These are phyloP conservation scores for Chlorella sp. DNA, from an alignment of 139 green algal genomes.

Conservation along the genomic window DNA sequence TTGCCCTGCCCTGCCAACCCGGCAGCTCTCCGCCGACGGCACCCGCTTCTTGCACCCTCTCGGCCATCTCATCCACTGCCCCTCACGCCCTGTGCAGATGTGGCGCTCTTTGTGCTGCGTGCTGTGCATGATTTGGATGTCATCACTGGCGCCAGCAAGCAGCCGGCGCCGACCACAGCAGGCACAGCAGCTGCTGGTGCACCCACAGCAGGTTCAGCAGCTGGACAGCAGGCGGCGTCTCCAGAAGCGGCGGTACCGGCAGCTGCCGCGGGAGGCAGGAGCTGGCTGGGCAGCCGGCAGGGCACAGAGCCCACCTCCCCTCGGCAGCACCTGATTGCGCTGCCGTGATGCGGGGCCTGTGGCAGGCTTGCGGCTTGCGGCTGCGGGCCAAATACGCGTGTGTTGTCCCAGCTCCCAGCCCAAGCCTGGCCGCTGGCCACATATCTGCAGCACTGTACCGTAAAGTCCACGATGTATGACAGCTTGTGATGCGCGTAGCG, in stretches of 20 bases:
- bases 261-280: background rate
- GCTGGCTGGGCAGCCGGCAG: background rate
- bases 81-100: conserved; percentile 33
- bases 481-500: too few relatives aligned
- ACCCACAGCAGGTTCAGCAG: background rate
- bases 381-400: background rate
- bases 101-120: conserved; percentile 62
- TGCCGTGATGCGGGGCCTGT: background rate
- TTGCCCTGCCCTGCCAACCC: too few relatives aligned
- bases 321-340: conserved; percentile 17
- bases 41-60: too few relatives aligned
- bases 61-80: background rate
- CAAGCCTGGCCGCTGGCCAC: background rate
- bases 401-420: too few relatives aligned
- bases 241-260: background rate
- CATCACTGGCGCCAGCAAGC: conserved; percentile 34
- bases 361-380: background rate
- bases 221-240: background rate
- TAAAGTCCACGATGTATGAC: background rate
- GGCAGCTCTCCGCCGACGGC: too few relatives aligned
- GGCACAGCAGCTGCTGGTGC: background rate
- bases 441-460: background rate
- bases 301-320: conserved; percentile 17
- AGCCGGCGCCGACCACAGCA: background rate
- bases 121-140: conserved; percentile 61